These are phyloP conservation scores for Rhizophagus sp. DNA, from an alignment of 192 early-diverging fungal genomes.

Conservation along the genomic window DNA sequence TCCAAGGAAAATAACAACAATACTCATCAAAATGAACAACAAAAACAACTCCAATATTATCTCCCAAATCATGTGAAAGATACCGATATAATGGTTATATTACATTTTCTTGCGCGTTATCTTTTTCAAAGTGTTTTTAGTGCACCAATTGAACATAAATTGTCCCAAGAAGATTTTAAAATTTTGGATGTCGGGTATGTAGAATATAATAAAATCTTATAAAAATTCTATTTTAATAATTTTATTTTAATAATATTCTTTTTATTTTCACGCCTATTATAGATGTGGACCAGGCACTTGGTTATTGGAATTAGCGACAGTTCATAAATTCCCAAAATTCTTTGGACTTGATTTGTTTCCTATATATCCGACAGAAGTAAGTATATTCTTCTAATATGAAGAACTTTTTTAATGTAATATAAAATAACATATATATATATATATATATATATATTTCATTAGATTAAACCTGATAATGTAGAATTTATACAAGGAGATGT, in stretches of 20 bases:
- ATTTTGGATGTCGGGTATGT: background rate
- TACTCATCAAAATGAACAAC: background rate
- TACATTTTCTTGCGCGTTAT: background rate
- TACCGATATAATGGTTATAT: background rate
- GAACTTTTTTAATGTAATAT: too few relatives aligned
- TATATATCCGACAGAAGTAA: background rate
- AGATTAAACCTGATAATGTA: background rate
- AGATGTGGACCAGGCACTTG: background rate
- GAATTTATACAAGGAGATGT: background rate
- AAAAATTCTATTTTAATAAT: background rate
- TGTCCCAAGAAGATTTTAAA: background rate
- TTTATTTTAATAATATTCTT: too few relatives aligned
- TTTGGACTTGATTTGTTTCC: background rate
- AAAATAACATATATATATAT: too few relatives aligned
- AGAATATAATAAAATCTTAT: background rate
- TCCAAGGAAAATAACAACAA: too few relatives aligned
- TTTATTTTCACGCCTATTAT: background rate
- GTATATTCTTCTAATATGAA: too few relatives aligned
- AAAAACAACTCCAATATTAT: background rate
- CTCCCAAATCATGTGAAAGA: background rate
- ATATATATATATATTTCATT: background rate
- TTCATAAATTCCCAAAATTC: background rate
- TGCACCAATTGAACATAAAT: background rate
- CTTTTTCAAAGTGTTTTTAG: background rate
- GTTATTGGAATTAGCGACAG: background rate